Percentiles rank a stretch among this genome's conserved stretches.
Conservation (phyloP, 2,329 filamentous ascomycete genomes). For the Aspergillus caelatus region DNA sequence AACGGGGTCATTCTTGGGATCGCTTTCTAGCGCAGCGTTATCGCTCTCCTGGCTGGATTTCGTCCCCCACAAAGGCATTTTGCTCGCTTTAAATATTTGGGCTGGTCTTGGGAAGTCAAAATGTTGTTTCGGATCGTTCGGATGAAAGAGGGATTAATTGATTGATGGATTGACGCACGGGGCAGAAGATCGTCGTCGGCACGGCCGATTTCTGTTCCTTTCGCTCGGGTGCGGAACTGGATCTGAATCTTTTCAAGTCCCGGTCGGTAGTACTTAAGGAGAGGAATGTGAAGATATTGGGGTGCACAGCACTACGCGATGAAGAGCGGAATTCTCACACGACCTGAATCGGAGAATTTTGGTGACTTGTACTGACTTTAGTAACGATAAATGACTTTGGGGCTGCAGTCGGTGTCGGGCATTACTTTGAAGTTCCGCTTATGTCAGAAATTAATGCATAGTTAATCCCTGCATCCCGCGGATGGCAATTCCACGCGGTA, state of each 20-base stretch:
- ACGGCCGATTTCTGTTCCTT: conserved; percentile 1
- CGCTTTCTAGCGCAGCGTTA: conserved; percentile 29
- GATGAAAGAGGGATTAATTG: background rate
- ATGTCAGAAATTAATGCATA: background rate
- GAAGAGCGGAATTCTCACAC: background rate
- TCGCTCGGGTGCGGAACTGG: conserved; percentile 5
- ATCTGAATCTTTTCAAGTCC: background rate
- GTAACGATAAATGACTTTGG: background rate
- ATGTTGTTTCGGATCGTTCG: background rate
- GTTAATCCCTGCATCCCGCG: background rate
- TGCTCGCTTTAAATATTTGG: background rate
- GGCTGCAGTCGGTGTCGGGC: background rate
- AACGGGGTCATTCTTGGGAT: conserved; percentile 38
- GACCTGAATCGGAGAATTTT: background rate
- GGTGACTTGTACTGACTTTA: background rate
- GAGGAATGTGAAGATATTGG: background rate
- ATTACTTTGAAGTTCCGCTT: background rate
- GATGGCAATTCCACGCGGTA: background rate
- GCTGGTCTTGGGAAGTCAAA: background rate
- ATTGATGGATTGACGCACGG: background rate
- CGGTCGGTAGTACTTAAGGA: background rate
- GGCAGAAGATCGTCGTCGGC: conserved; percentile 1
- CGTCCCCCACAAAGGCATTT: conserved; percentile 34
- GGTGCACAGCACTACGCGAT: background rate
- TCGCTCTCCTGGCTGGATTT: conserved; percentile 33